phyloP scores from a whole-genome alignment of 148 eudicot genomes.

The Simmondsia chinensis region DNA sequence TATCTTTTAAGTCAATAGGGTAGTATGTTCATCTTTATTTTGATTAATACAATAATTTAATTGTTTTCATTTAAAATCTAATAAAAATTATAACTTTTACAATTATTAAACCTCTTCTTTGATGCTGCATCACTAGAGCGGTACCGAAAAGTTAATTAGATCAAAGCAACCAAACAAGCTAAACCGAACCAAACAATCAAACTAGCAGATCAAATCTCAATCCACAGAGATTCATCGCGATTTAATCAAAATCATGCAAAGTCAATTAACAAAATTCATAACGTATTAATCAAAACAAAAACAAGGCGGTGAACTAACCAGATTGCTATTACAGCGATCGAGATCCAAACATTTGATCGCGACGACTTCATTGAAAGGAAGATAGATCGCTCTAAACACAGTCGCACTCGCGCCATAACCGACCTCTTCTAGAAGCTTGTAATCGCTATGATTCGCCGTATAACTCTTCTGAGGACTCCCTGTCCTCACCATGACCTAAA shows the following conservation, averaged over 20 bases:
- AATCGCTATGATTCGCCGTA: slow-evolving; percentile 48
- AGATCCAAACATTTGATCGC: slow-evolving; percentile 99
- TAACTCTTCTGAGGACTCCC: slow-evolving; percentile 30
- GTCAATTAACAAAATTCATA: background rate
- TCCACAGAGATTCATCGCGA: too few relatives aligned
- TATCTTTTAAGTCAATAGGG: too few relatives aligned
- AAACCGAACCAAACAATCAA: too few relatives aligned
- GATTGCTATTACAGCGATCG: slow-evolving; percentile 89
- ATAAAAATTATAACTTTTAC: too few relatives aligned
- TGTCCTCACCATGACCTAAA: slow-evolving; percentile 19
- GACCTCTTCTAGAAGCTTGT: slow-evolving; percentile 77
- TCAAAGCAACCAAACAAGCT: too few relatives aligned
- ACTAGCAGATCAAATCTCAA: too few relatives aligned
- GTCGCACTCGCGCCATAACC: slow-evolving; percentile 91
- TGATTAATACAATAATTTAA: too few relatives aligned
- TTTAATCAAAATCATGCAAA: background rate
- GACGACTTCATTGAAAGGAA: slow-evolving; percentile 74
- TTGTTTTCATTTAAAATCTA: too few relatives aligned
- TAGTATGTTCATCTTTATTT: too few relatives aligned
- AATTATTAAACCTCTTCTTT: too few relatives aligned
- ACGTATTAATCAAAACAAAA: background rate
- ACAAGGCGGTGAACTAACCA: slow-evolving; percentile 29
- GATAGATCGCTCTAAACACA: slow-evolving; percentile 76
- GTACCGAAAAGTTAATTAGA: too few relatives aligned
- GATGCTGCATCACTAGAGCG: too few relatives aligned